Base-by-base conservation (phyloP, 192 early-diverging fungal genomes). In the Mortierella antarctica region DNA sequence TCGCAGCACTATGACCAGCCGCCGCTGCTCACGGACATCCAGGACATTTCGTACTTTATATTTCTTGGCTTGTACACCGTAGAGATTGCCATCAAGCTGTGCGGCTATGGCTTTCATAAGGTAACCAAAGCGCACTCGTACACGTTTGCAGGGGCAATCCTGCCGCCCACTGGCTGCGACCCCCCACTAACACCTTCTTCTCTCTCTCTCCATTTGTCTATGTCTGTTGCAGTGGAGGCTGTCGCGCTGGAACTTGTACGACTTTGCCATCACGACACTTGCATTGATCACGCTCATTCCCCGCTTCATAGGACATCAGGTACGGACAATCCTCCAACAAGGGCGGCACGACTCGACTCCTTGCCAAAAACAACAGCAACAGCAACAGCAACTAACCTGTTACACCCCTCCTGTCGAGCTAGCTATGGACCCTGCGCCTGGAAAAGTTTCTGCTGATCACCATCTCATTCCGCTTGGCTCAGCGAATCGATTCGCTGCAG, bases 171-270 rank as follows among this genome's bases (percentile, higher is more conserved):
- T 12, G 41, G 21, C 11, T 21, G 6, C 53, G 49, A 52, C 9
- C 31, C n/a, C 20, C 15, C 42, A 14, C 7, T 48, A 8, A 48
- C n/a, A 4, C 10, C 11, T 41, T 61, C 7, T 46, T 21, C 7
- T 11, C n/a, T 66, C 14, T 55, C 23, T 18, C 11, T 17, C 44
- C 17, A 59, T 9, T 4, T 17, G 8, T 52, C 0, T 77, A 12
- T 17, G 8, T 52, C 0, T 77, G 31, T 3, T 31, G 31, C 31
- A 77, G 64, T 79, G 76, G 76, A 40, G 76, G 46, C 53, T 79
- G 7, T 79, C 76, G 5, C 68, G 69, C 10, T 79, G 76, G 76
- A 79, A 79, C n/a, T 42, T 79, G 14, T 79, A 79, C 58, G 76
- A 79, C 18, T 18, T 70, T 5, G 31, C 13, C 23, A 70, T 79